phyloP scores from a whole-genome alignment of 2,329 filamentous ascomycete genomes.

The Pseudocercospora vitis region DNA sequence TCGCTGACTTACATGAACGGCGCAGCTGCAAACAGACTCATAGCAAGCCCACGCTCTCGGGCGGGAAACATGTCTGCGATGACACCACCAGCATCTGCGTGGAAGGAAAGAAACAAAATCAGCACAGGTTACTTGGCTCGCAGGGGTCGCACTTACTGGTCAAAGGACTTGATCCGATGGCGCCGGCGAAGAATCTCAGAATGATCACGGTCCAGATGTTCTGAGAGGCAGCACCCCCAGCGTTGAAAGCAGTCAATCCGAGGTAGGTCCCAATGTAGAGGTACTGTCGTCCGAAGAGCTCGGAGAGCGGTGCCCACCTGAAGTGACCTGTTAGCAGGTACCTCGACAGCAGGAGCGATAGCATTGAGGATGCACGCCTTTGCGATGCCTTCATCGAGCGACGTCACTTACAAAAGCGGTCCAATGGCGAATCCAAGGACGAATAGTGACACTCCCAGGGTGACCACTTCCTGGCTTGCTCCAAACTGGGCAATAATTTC shows the following conservation, averaged over 20 bases:
- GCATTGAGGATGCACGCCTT: no score
- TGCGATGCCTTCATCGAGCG: constrained; percentile 48
- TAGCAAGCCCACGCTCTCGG: constrained; percentile 50
- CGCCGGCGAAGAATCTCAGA: constrained; percentile 48
- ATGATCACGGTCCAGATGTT: constrained; percentile 48
- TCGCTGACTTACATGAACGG: constrained; percentile 64
- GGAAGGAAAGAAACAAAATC: not conserved
- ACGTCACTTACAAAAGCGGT: constrained; percentile 21
- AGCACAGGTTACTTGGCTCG: no score
- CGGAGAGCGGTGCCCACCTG: constrained; percentile 64
- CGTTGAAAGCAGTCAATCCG: constrained; percentile 44
- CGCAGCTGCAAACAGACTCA: constrained; percentile 64
- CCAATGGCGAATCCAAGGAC: constrained; percentile 63
- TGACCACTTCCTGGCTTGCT: constrained; percentile 55
- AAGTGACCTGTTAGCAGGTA: no score
- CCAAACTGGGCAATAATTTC: constrained; percentile 58
- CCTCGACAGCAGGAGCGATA: no score
- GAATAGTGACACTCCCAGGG: constrained; percentile 64
- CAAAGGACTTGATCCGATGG: constrained; percentile 46
- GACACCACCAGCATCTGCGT: constrained; percentile 49
- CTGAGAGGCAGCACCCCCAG: constrained; percentile 45
- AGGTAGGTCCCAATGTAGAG: constrained; percentile 42
- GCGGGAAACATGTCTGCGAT: constrained; percentile 50
- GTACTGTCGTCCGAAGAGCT: constrained; percentile 56
- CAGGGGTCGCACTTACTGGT: no score